A percentile compares a stretch with the other conserved stretches of the same genome.
Conservation (phyloP, 345 rosid genomes). For the Eucalyptus caleyi region DNA sequence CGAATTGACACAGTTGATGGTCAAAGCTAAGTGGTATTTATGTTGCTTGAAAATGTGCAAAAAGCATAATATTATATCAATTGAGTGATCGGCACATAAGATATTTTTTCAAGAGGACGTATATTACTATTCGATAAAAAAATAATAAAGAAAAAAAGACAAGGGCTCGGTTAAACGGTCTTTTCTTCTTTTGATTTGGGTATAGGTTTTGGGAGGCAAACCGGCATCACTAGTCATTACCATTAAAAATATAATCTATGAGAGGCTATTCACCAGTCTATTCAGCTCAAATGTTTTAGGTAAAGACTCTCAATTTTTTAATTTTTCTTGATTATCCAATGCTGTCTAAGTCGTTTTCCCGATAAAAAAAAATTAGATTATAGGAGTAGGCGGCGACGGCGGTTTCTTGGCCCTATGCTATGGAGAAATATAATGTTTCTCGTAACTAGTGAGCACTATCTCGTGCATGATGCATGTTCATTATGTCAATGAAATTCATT, state of each 20-base stretch:
- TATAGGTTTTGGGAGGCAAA: background rate
- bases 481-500: background rate
- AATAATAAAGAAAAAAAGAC: no score
- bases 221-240: background rate
- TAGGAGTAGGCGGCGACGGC: background rate
- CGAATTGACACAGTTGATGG: background rate
- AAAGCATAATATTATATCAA: background rate
- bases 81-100: background rate
- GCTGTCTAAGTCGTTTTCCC: background rate
- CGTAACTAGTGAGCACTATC: background rate
- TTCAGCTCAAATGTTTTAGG: background rate
- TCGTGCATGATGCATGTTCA: background rate
- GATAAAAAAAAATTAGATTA: background rate
- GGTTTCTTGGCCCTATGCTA: background rate
- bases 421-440: background rate
- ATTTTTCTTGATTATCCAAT: background rate
- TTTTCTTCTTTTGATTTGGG: background rate
- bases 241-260: background rate
- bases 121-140: background rate
- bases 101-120: background rate
- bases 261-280: background rate
- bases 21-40: background rate
- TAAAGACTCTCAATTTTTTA: background rate
- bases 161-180: background rate
- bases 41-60: background rate